Evolutionary conservation across 2,329 filamentous ascomycete genomes (phyloP), one percentile per base, ranked within the genome.

Genomic region (Pestalotiopsis sp.): DNA sequence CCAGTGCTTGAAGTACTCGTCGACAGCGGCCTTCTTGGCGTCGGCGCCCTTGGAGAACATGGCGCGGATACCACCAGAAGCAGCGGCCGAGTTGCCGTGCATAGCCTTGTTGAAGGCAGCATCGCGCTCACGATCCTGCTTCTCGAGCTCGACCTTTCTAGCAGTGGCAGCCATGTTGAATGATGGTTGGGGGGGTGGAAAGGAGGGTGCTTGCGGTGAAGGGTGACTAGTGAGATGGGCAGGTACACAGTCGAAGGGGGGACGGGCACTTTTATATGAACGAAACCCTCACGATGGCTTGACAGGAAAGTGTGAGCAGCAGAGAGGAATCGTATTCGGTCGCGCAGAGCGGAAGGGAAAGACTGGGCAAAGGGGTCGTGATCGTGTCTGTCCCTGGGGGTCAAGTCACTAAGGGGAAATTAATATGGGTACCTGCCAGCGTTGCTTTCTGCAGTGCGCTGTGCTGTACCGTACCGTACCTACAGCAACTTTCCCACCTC

Each of bases 1-100:
- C 93, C 93, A 97, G 80, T 97, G 94, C 87, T 97, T 97, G 86
- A 97, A 97, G 84, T 97, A 97, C 80, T 97, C 93, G 78, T 96
- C 93, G 36, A 95, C 88, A 61, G 94, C 94, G 66, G 91, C 91
- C 80, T 94, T 89, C 78, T 97, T 93, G 7, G 94, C 93, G 38
- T 85, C 77, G 38, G 76, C 73, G 80, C 96, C 91, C 85, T 99
- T 99, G 79, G 87, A 86, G 77, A 97, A 85, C 90, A 98, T 95
- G 76, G 95, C 93, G 75, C 89, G 84, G 75, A 98, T 88, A 74
- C 93, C 93, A 77, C 92, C 93, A 68, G 86, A 83, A 59, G 89
- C 88, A 78, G 90, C 82, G 64, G 93, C 86, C 66, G 93, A 94
- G 71, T 80, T 81, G 77, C 88, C 93, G 82, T 98, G 95, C 85